Percentiles rank a stretch among this genome's conserved stretches.
These are phyloP conservation scores for Clonostachys rhizophaga DNA, from an alignment of 2,329 filamentous ascomycete species.

Conservation along the genomic window DNA sequence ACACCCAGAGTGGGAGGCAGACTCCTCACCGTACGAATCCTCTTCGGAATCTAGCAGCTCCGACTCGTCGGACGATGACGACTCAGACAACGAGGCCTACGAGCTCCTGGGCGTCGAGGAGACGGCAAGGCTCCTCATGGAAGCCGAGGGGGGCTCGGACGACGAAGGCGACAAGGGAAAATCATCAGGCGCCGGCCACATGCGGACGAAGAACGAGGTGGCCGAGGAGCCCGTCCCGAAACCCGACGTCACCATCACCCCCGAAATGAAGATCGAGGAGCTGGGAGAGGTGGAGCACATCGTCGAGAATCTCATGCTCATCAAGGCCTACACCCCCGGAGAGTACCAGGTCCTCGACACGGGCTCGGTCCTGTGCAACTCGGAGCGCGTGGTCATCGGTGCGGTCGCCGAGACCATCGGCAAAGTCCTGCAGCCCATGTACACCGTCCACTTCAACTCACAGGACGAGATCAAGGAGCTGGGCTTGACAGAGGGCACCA, in stretches of 20 bases:
- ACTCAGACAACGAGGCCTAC: constrained; percentile 58
- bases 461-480: constrained; percentile 62
- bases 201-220: constrained; percentile 81
- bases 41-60: constrained; percentile 57
- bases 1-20: constrained; percentile 78
- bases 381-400: constrained; percentile 72
- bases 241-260: constrained; percentile 73
- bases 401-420: constrained; percentile 83
- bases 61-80: constrained; percentile 56
- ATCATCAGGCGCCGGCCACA: constrained; percentile 24
- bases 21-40: constrained; percentile 72
- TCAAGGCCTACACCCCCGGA: constrained; percentile 74
- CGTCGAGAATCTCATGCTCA: constrained; percentile 73
- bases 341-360: constrained; percentile 82
- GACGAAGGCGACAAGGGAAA: constrained; percentile 59
- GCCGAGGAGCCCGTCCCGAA: constrained; percentile 61
- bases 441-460: constrained; percentile 73
- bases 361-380: constrained; percentile 77
- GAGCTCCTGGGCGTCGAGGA: constrained; percentile 76
- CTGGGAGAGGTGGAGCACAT: constrained; percentile 73
- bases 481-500: constrained; percentile 63
- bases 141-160: constrained; percentile 73
- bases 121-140: constrained; percentile 80
- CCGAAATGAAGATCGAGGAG: constrained; percentile 70
- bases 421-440: constrained; percentile 79